A percentile compares a stretch with the other conserved stretches of the same genome.
Evolutionary conservation across 2,329 filamentous ascomycete species (phyloP).

Genomic region (Phaeosphaeriaceae sp.): DNA sequence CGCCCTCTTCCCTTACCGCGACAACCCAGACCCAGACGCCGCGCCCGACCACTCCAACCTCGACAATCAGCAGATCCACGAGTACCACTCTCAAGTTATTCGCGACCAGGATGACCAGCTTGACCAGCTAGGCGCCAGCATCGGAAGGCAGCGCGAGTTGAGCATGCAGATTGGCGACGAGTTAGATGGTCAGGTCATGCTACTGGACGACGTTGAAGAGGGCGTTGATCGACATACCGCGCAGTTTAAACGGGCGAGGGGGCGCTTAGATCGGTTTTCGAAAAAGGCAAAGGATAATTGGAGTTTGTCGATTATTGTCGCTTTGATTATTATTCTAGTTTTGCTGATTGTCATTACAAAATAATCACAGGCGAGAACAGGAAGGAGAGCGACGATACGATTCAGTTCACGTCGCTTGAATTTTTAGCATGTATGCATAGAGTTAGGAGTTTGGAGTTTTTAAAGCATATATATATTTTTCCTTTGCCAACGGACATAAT

Average conservation of each 20-base stretch:
- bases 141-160: slow-evolving; percentile 87
- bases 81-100: slow-evolving; percentile 80
- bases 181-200: slow-evolving; percentile 84
- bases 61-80: slow-evolving; percentile 84
- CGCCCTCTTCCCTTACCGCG: slow-evolving; percentile 72
- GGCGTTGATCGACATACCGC: slow-evolving; percentile 80
- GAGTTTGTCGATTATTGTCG: slow-evolving; percentile 82
- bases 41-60: slow-evolving; percentile 63
- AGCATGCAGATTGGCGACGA: slow-evolving; percentile 97
- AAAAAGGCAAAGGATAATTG: slow-evolving; percentile 81
- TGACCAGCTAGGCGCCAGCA: slow-evolving; percentile 84
- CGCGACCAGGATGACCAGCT: slow-evolving; percentile 92
- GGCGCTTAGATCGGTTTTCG: slow-evolving; percentile 73
- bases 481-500: too few relatives aligned
- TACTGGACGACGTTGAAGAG: slow-evolving; percentile 88
- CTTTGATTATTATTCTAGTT: slow-evolving; percentile 80
- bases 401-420: too few relatives aligned
- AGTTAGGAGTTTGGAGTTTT: too few relatives aligned
- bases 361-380: slow-evolving; percentile 13
- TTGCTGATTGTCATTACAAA: slow-evolving; percentile 75
- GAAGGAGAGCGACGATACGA: too few relatives aligned
- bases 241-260: slow-evolving; percentile 76
- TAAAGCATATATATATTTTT: too few relatives aligned
- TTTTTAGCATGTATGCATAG: too few relatives aligned
- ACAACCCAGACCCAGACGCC: slow-evolving; percentile 62